A percentile compares a stretch with the other conserved stretches of the same genome.
Conservation (phyloP, 78 protist genomes). For the Bodo saltans region DNA sequence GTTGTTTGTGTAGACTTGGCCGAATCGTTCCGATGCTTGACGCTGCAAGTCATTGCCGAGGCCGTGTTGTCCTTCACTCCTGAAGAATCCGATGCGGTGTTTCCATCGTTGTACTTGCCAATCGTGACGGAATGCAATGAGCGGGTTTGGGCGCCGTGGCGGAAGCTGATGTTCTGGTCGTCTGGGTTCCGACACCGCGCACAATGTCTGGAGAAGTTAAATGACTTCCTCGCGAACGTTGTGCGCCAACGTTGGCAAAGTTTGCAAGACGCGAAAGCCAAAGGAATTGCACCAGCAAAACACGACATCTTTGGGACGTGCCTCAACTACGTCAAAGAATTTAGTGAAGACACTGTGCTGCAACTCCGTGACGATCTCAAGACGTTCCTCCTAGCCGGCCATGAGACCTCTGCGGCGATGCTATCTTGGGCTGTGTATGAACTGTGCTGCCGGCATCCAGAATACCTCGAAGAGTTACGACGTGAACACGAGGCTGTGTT, state of each 20-base stretch:
- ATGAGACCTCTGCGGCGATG: constrained; percentile 22
- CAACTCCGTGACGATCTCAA: constrained; percentile 30
- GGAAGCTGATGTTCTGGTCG: neutral
- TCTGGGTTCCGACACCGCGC: neutral
- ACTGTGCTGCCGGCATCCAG: neutral
- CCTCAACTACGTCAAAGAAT: neutral
- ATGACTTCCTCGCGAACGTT: neutral
- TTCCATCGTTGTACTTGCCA: constrained; percentile 27
- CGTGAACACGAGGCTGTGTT: neutral
- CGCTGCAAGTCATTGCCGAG: constrained; percentile 26
- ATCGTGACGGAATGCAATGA: constrained; percentile 14
- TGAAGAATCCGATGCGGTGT: neutral
- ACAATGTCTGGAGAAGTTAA: neutral
- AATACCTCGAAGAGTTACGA: neutral
- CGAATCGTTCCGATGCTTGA: constrained; percentile 12
- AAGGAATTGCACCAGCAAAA: constrained; percentile 3
- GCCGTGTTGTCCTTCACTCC: neutral
- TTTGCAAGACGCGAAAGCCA: too few relatives aligned
- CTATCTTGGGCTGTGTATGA: constrained; percentile 25
- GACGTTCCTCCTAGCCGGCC: constrained; percentile 30
- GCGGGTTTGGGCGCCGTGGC: constrained; percentile 22
- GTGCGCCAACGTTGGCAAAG: constrained; percentile 18
- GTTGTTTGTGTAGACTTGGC: constrained; percentile 20
- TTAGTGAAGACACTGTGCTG: neutral
- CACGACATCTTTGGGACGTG: constrained; percentile 7